Base-by-base conservation (phyloP, 2,329 filamentous ascomycete genomes). In the Fusarium begoniae region DNA sequence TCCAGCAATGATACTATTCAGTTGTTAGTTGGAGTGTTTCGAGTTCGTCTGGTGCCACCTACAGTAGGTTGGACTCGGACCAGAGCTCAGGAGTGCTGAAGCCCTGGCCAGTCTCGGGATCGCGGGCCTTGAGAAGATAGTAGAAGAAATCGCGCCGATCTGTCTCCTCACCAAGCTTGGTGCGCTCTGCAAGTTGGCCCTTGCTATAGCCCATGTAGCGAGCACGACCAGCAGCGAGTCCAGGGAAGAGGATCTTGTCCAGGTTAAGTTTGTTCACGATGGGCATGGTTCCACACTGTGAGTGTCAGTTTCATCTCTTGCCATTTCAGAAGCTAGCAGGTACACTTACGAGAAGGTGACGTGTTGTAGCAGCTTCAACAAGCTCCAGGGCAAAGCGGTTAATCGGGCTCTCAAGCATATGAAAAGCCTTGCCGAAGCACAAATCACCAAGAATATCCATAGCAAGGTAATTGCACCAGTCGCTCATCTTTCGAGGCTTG, bases 121-220 rank as follows among this genome's bases (percentile, higher is more conserved):
- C 92, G 44, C 89, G 88, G 13, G 92, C 92, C 78, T 91, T 91
- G 68, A 94, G 87, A 17, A 94, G 87, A 80, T 94, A 91, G 82
- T 93, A 91, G 83, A 94, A 94, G 84, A 94, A 94, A 79, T 94
- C 92, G 64, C 91, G 90, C 40, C 92, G 91, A 76, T 90, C 90
- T 54, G 88, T 90, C 73, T 89, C 90, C 73, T 90, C 90, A 35
- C 91, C 91, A 32, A 92, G 83, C 69, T 90, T 89, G 55, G 91
- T 92, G 30, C 92, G 88, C 77, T 93, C 89, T 20, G 87, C 87
- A 45, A 93, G 87, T 81, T 93, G 92, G 5, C 86, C 84, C 56
- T 91, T 90, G 81, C 90, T 92, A 82, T 93, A 93, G 58, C 87
- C 87, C 87, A 94, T 92, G 79, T 94, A 94, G 68, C 89, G 87